phyloP scores from a whole-genome alignment of 345 rosid species.

The Aquilaria sinensis region DNA sequence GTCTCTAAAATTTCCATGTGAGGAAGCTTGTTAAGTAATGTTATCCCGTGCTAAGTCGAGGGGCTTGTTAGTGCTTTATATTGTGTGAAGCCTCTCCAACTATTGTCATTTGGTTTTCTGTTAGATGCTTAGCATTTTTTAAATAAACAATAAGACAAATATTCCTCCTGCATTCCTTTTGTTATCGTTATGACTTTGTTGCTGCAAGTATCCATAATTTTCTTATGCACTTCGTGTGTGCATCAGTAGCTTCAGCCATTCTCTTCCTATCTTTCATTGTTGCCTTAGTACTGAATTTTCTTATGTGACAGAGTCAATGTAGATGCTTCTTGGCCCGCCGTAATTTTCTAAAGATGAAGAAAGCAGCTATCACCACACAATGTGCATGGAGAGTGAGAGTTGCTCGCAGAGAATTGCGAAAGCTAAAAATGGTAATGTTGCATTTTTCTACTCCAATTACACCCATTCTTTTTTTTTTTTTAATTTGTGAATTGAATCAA shows the following conservation, averaged over 20 bases:
- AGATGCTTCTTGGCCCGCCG: constrained; percentile 52
- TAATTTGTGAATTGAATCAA: constrained; percentile 5
- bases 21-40: too few species aligned
- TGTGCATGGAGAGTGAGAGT: constrained; percentile 77
- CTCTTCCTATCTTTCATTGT: background rate
- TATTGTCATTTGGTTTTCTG: too few species aligned
- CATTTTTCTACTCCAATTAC: background rate
- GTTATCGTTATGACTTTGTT: too few species aligned
- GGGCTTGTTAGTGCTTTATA: too few species aligned
- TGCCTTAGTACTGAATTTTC: background rate
- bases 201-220: background rate
- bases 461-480: background rate
- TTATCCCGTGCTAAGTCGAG: too few species aligned
- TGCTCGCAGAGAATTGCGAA: constrained; percentile 69
- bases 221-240: too few species aligned
- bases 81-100: too few species aligned
- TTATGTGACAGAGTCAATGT: constrained; percentile 48
- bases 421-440: constrained; percentile 63
- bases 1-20: too few species aligned
- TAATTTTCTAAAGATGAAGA: constrained; percentile 42
- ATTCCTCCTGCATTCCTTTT: too few species aligned
- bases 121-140: too few species aligned
- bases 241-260: background rate
- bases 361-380: constrained; percentile 65
- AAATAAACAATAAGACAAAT: too few species aligned